Evolutionary conservation across 305 asterid species (phyloP).

Genomic region (Solanum aculeatissimum): DNA sequence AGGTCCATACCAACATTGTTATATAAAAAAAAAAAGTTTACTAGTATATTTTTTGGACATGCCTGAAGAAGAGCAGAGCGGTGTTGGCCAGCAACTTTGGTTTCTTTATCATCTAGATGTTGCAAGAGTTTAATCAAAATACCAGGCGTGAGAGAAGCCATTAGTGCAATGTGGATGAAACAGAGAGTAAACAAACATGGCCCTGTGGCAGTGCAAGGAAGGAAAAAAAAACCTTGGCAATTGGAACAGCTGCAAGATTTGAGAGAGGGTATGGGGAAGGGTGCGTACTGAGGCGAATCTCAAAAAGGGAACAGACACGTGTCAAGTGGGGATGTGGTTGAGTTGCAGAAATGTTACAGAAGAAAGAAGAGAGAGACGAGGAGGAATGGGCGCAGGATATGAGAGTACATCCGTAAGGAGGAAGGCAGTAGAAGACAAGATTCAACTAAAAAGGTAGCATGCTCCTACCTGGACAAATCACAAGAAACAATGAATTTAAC

Average conservation of each 20-base stretch:
- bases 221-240: background rate
- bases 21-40: background rate
- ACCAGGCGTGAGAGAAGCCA: constrained; percentile 84
- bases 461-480: background rate
- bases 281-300: background rate
- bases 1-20: background rate
- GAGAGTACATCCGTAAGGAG: background rate
- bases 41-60: background rate
- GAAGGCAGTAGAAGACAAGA: background rate
- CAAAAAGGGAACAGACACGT: background rate
- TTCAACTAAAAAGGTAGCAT: background rate
- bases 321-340: background rate
- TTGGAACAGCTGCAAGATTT: background rate
- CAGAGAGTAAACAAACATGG: background rate
- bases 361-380: background rate
- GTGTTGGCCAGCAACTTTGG: constrained; percentile 72
- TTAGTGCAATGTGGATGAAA: background rate
- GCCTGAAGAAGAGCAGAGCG: constrained; percentile 90
- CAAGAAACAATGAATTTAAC: background rate
- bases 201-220: background rate
- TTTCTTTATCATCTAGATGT: constrained; percentile 53
- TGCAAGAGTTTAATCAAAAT: constrained; percentile 60
- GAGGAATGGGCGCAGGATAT: background rate
- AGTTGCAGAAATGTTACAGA: background rate
- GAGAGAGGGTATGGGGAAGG: background rate